Conservation (phyloP, 805 yeast genomes). For the Nakazawaea ishiwadae region DNA sequence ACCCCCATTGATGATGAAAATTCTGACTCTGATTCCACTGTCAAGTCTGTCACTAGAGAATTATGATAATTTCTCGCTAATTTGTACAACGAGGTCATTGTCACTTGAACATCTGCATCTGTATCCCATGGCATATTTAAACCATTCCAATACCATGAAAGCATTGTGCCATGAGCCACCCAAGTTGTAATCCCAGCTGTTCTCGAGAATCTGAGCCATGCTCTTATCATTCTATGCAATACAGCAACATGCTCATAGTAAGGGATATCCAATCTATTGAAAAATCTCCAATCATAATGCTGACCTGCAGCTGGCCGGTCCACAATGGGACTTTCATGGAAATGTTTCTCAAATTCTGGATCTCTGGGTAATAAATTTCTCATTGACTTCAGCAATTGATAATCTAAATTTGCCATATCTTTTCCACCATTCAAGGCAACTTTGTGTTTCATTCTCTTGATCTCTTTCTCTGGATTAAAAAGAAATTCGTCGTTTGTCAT, state of each 20-base stretch:
- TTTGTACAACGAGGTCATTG: constrained; percentile 39
- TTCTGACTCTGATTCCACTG: neutral
- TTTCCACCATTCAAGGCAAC: neutral
- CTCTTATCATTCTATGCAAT: constrained; percentile 44
- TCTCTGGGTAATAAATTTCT: constrained; percentile 9
- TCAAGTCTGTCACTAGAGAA: constrained; percentile 39
- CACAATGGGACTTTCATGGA: constrained; percentile 30
- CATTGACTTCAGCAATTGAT: constrained; percentile 16
- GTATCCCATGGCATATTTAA: constrained; percentile 61
- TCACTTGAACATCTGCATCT: constrained; percentile 63
- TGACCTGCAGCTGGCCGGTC: constrained; percentile 19
- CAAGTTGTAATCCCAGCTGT: constrained; percentile 46
- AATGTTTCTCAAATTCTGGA: constrained; percentile 23
- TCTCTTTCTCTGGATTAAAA: constrained; percentile 18
- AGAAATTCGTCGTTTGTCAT: constrained; percentile 21
- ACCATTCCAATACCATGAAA: constrained; percentile 66
- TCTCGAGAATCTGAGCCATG: constrained; percentile 45
- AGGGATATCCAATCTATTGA: constrained; percentile 40
- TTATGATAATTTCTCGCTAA: constrained; percentile 46
- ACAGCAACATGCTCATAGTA: constrained; percentile 32
- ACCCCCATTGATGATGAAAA: constrained; percentile 25
- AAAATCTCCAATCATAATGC: constrained; percentile 54
- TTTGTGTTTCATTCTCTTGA: constrained; percentile 15
- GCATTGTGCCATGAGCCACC: constrained; percentile 64
- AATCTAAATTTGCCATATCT: constrained; percentile 16